A percentile compares a stretch with the other conserved stretches of the same genome.
Conservation (phyloP, 768 basidiomycete genomes). For the Steccherinum ochraceum region DNA sequence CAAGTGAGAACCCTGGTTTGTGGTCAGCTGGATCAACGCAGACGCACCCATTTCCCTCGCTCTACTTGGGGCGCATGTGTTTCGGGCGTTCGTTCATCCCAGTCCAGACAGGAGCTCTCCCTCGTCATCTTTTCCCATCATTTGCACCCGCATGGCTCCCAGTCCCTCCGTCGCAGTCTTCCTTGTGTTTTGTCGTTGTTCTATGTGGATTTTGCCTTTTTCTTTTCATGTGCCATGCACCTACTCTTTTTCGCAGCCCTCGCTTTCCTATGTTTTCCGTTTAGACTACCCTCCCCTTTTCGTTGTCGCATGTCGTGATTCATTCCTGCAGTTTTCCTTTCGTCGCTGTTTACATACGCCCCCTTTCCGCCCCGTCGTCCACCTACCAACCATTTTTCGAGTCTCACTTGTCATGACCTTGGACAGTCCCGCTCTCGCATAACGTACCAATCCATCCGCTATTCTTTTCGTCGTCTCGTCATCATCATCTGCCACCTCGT, state of each 20-base stretch:
- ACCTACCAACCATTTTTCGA: no score
- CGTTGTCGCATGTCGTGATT: background rate
- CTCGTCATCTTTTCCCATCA: background rate
- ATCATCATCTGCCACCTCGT: background rate
- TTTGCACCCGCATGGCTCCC: background rate
- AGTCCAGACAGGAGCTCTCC: background rate
- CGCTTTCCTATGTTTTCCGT: background rate
- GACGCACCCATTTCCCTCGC: background rate
- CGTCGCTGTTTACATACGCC: background rate
- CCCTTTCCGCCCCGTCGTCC: background rate
- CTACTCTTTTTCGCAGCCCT: background rate
- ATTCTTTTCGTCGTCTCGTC: no score
- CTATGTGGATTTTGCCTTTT: background rate
- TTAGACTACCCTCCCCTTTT: background rate
- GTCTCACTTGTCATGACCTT: background rate
- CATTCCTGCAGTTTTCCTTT: slow-evolving; percentile 3
- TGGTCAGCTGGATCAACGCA: background rate
- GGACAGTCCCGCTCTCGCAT: background rate
- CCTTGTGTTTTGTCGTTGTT: no score
- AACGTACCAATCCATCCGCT: background rate
- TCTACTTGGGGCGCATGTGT: background rate
- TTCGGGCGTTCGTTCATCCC: background rate
- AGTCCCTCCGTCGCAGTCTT: background rate
- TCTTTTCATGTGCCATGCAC: background rate
- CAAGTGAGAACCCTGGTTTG: background rate